phyloP scores from a whole-genome alignment of 1,139 yeast species.

The Blastobotrys persicus region DNA sequence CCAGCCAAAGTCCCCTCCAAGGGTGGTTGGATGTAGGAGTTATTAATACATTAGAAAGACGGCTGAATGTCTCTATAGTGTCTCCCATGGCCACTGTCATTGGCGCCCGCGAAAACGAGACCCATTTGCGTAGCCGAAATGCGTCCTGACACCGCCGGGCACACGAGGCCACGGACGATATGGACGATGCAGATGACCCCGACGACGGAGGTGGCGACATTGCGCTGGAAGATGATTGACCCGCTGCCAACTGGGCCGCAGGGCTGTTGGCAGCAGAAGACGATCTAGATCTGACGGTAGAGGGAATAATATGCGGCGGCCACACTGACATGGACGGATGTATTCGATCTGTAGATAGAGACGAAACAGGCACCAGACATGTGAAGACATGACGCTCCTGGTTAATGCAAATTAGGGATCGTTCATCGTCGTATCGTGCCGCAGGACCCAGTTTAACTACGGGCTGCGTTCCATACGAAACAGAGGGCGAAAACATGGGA shows the following conservation, averaged over 20 bases:
- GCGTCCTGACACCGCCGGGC: conserved; percentile 8
- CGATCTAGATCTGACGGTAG: conserved; percentile 24
- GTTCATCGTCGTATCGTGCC: conserved; percentile 16
- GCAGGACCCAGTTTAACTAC: conserved; percentile 8
- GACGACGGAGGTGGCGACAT: conserved; percentile 4
- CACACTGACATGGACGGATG: conserved; percentile 27
- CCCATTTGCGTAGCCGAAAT: conserved; percentile 25
- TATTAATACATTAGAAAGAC: conserved; percentile 16
- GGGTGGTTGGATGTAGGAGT: conserved; percentile 17
- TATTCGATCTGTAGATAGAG: conserved; percentile 21
- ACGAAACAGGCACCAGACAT: conserved; percentile 22
- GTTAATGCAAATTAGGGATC: conserved; percentile 12
- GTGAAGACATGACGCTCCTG: conserved; percentile 12
- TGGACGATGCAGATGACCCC: conserved; percentile 1
- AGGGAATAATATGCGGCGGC: conserved; percentile 29
- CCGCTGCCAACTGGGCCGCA: conserved; percentile 15
- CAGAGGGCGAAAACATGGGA: not conserved
- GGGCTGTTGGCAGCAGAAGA: conserved; percentile 12
- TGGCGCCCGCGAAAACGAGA: conserved; percentile 18
- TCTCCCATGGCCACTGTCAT: conserved; percentile 22
- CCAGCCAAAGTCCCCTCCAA: conserved; percentile 34
- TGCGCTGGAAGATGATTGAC: not conserved
- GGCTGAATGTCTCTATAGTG: conserved; percentile 19
- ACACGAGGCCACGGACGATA: not conserved
- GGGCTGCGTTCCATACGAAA: conserved; percentile 12